Conservation (phyloP, 768 basidiomycete species). For the Mycena polygramma region DNA sequence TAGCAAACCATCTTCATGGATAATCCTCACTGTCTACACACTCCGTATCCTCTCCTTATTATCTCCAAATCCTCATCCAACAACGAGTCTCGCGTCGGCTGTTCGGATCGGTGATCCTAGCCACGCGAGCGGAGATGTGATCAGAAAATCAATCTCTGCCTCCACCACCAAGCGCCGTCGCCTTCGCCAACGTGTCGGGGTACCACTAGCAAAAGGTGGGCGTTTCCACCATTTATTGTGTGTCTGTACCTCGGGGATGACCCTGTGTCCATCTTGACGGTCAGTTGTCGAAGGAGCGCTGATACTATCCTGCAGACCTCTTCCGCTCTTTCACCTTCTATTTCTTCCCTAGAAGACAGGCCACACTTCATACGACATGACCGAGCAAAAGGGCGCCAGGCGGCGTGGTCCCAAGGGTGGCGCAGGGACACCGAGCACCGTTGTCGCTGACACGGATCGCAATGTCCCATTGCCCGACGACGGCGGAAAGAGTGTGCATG, state of each 20-base stretch:
- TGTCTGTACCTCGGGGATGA: not conserved
- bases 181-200: constrained; percentile 33
- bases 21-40: too few relatives aligned
- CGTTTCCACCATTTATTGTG: not conserved
- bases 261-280: not conserved
- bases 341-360: not conserved
- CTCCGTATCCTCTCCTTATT: too few relatives aligned
- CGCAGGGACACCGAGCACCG: not conserved
- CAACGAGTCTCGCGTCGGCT: too few relatives aligned
- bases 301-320: constrained; percentile 25
- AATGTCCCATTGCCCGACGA: constrained; percentile 14
- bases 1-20: too few relatives aligned
- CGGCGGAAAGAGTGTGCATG: constrained; percentile 14
- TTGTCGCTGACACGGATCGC: not conserved
- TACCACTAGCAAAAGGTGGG: constrained; percentile 20
- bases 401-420: constrained; percentile 15
- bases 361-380: constrained; percentile 4
- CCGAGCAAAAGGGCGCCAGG: constrained; percentile 12
- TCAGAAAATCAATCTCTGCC: constrained; percentile 19
- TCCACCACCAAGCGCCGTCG: not conserved
- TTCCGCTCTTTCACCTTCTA: constrained; percentile 31
- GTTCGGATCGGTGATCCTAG: constrained; percentile 9
- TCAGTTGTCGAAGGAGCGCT: not conserved
- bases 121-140: not conserved
- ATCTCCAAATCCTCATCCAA: too few relatives aligned